Evolutionary conservation across 2,329 filamentous ascomycete genomes (phyloP).

Genomic region (Trichoderma guizhouense): DNA sequence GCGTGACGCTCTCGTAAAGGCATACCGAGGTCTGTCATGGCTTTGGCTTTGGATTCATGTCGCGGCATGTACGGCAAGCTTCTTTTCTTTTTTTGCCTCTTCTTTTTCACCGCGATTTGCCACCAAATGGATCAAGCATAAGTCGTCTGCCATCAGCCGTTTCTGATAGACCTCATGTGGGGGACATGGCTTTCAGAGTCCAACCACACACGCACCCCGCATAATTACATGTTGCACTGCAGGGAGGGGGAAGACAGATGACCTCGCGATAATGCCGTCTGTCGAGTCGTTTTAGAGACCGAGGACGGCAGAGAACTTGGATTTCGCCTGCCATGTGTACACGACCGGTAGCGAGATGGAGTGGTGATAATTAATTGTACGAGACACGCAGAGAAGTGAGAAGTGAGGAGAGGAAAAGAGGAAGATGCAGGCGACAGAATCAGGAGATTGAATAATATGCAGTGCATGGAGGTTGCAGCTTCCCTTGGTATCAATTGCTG

Average conservation of each 20-base stretch:
- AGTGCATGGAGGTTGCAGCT: constrained; percentile 1
- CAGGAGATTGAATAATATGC: background rate
- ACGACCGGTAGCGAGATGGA: background rate
- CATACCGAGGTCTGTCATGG: background rate
- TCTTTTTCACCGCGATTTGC: background rate
- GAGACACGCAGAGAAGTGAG: background rate
- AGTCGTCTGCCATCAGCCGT: background rate
- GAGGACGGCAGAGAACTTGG: background rate
- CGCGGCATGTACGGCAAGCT: background rate
- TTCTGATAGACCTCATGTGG: background rate
- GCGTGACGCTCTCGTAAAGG: background rate
- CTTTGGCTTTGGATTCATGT: background rate
- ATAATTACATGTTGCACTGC: constrained; percentile 17
- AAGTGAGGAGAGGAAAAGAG: background rate
- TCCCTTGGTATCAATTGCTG: constrained; percentile 7
- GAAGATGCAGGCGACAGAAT: constrained; percentile 8
- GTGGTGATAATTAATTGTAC: background rate
- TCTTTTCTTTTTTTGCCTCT: background rate
- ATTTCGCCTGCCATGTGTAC: background rate
- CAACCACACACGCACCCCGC: constrained; percentile 14
- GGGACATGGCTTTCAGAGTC: background rate
- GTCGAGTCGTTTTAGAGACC: background rate
- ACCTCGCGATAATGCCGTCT: constrained; percentile 11
- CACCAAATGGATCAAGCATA: background rate
- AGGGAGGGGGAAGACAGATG: constrained; percentile 15